These are phyloP conservation scores for Smallanthus sonchifolius DNA, from an alignment of 129 eudicot species.

Conservation along the genomic window DNA sequence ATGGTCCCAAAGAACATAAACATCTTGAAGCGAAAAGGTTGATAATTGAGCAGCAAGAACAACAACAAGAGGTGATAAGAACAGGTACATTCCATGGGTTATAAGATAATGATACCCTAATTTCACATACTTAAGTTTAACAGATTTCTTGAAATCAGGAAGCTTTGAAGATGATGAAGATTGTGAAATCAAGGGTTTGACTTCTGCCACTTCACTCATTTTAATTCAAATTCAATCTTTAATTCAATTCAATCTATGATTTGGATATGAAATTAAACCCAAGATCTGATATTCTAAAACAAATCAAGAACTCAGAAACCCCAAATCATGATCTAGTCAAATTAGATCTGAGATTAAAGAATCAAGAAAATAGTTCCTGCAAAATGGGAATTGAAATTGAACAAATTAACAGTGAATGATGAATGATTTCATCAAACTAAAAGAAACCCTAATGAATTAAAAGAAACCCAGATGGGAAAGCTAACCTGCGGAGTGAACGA, in stretches of 20 bases:
- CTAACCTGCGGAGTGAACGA: slow-evolving; percentile 44
- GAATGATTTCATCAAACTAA: not conserved
- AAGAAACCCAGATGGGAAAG: slow-evolving; percentile 18
- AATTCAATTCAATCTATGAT: not conserved
- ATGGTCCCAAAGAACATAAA: slow-evolving; percentile 71
- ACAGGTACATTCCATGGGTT: slow-evolving; percentile 84
- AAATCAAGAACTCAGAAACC: slow-evolving; percentile 1
- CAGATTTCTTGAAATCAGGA: slow-evolving; percentile 89
- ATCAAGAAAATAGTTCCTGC: slow-evolving; percentile 28
- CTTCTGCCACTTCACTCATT: slow-evolving; percentile 54
- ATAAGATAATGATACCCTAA: slow-evolving; percentile 81
- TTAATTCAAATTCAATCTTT: slow-evolving; percentile 6
- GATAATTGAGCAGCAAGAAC: slow-evolving; percentile 73
- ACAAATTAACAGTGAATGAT: slow-evolving; percentile 2
- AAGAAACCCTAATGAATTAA: not conserved
- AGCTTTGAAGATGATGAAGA: slow-evolving; percentile 49
- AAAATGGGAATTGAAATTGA: slow-evolving; percentile 11
- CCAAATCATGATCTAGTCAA: not conserved
- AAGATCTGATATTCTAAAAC: slow-evolving; percentile 14
- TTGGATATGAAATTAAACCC: not conserved
- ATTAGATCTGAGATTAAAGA: slow-evolving; percentile 20
- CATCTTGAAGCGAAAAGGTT: slow-evolving; percentile 61
- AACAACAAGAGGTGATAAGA: slow-evolving; percentile 60
- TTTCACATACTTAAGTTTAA: slow-evolving; percentile 75
- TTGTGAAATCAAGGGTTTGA: slow-evolving; percentile 53